Base-by-base conservation (phyloP, 2,329 filamentous ascomycete species). In the Alternaria sp. region DNA sequence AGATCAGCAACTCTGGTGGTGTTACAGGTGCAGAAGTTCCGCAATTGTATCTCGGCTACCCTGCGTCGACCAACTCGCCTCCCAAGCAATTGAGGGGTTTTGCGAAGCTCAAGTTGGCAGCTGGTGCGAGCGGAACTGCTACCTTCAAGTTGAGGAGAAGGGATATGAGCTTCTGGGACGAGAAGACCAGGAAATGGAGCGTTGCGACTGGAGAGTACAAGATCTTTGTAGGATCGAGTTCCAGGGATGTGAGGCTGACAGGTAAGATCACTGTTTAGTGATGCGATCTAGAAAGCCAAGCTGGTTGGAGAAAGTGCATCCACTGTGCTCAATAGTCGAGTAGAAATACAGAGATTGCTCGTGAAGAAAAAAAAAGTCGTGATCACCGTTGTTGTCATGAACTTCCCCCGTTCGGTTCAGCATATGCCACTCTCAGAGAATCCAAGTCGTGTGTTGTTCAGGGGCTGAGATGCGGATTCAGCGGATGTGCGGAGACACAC, bases 101-200 rank as follows among this genome's bases (percentile, higher is more conserved):
- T 65, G 65, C 69, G 23, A 81, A 80, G 70, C 36, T 79, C 55
- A 76, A 72, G 56, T 44, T 80, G 7, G 68, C 67, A 36, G 67
- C 73, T 46, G 77, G 76, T 6, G 66, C 67, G 21, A 77, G 72
- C 21, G 71, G 65, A 6, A 75, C 73, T 6, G 77, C 76, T 15
- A 76, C 65, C 7, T 81, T 81, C 62, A 68, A 73, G 65, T 51
- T 81, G 21, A 73, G 74, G 54, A 71, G 77, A 55, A 76, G 77
- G 61, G 78, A 80, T 72, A 40, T 80, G 65, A 79, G 76, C 57
- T 74, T 77, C 51, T 80, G 77, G 78, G 76, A 80, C 36, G 65
- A 66, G n/a, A 72, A 62, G 26, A 72, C 65, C 45, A 70, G 73
- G 67, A 65, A 72, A 60, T 81, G 79, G 77, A 74, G 71, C 17